Base-by-base conservation (phyloP, 2,329 filamentous ascomycete genomes). In the Pseudogymnoascus sp. region DNA sequence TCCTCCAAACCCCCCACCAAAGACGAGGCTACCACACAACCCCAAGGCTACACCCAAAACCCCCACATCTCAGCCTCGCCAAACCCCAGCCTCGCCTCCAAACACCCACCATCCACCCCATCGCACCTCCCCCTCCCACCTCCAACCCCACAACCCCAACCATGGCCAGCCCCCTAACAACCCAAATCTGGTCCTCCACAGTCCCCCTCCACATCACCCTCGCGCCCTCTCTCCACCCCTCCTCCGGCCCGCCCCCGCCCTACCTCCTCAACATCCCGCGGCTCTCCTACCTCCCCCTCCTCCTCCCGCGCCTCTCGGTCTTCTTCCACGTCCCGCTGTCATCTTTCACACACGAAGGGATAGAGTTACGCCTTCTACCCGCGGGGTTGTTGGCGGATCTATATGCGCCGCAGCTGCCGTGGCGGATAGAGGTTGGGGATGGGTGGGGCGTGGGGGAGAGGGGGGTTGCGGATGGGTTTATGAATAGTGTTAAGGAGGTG, bases 291-390 rank as follows among this genome's bases (percentile, higher is more conserved):
- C 79, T 90, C 0, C 85, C 86, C 5, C 82, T 89, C 60, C 79
- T 90, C 25, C 79, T 89, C 3, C 81, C 84, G 14, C 82, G 79
- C 64, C 76, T 90, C 6, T 84, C 85, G 68, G 77, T 79, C 61
- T 90, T 90, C 77, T 90, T 89, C 73, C 71, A 13, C 80, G 86
- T 67, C 80, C 85, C 3, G 76, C 80, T 48, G 77, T 81, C 72
- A 6, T 76, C 75, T 66, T 83, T 91, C 67, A 85, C 84, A 1
- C 88, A 86, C 71, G 85, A 90, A 72, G 81, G 79, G 13, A 87
- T 90, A 14, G 83, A 86, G 2, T 74, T 90, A 67, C 90, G 89
- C 77, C 88, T 90, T 71, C 86, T 89, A 65, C 87, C 88, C 0
- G 73, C 89, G 10, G 88, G 88, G 1, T 77, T 91, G 10, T 79